A percentile compares a stretch with the other conserved stretches of the same genome.
Conservation (phyloP, 192 early-diverging fungal species). For the Coemansia sp. region DNA sequence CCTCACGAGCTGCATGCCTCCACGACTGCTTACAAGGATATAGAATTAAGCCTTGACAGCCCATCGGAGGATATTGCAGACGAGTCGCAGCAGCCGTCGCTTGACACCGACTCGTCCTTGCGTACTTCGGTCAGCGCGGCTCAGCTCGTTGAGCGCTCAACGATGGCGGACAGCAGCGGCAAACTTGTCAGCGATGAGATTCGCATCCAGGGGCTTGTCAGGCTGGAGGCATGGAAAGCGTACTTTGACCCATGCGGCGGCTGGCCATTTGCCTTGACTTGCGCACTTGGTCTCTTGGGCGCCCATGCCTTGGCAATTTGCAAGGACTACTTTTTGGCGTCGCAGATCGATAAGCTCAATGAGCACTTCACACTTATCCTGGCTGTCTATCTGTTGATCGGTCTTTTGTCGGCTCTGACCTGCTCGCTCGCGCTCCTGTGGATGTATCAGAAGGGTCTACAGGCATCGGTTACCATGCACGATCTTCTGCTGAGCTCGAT, state of each 20-base stretch:
- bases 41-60: background rate
- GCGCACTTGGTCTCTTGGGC: conserved; percentile 53
- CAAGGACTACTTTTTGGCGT: conserved; percentile 55
- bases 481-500: conserved; percentile 54
- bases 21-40: background rate
- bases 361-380: conserved; percentile 14
- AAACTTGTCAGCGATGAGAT: conserved; percentile 78
- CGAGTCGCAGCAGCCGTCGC: too few species aligned
- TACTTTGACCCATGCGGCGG: conserved; percentile 72
- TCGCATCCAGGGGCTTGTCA: conserved; percentile 68
- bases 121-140: too few species aligned
- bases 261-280: conserved; percentile 51
- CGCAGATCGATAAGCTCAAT: conserved; percentile 33
- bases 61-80: background rate
- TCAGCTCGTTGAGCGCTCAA: background rate
- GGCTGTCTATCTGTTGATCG: conserved; percentile 19
- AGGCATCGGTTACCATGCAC: conserved; percentile 57
- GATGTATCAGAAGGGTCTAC: conserved; percentile 22
- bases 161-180: conserved; percentile 15
- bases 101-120: too few species aligned
- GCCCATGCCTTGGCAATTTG: conserved; percentile 51
- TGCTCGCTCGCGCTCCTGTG: conserved; percentile 16
- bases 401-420: conserved; percentile 12
- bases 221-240: conserved; percentile 63
- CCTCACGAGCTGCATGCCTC: conserved; percentile 42